Percentiles rank a stretch among this genome's conserved stretches.
Conservation (phyloP, 1,284 basidiomycete species). For the Pseudozyma thailandica region DNA sequence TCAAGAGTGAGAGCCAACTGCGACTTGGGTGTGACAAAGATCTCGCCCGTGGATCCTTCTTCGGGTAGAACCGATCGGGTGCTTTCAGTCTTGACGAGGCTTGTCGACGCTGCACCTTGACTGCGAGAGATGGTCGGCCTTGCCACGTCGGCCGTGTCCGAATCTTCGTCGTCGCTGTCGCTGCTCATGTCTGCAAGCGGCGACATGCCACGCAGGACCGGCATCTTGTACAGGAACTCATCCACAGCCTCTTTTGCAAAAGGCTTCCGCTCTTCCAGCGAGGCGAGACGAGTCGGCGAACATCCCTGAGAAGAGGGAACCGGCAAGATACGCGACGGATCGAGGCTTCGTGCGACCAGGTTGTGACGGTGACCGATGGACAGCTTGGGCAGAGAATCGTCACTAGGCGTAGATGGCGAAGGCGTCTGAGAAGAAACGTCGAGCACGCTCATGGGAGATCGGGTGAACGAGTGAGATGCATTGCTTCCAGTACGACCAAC, state of each 20-base stretch:
- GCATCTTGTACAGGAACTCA: constrained; percentile 42
- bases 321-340: constrained; percentile 8
- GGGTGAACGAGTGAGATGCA: constrained; percentile 3
- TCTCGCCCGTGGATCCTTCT: constrained; percentile 43
- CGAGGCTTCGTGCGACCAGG: constrained; percentile 3
- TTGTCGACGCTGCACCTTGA: neutral
- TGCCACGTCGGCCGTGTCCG: neutral
- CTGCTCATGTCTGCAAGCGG: constrained; percentile 41
- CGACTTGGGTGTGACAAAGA: constrained; percentile 22
- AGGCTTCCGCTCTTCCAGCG: neutral
- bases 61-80: neutral
- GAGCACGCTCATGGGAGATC: constrained; percentile 13
- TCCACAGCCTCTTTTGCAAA: neutral
- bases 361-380: constrained; percentile 17
- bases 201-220: constrained; percentile 35
- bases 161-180: constrained; percentile 30
- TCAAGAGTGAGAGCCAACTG: constrained; percentile 15
- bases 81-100: neutral
- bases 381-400: constrained; percentile 18
- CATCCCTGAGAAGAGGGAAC: neutral
- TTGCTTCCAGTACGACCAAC: neutral
- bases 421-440: constrained; percentile 7
- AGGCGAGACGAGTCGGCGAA: neutral
- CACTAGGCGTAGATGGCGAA: constrained; percentile 12
- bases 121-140: neutral